These are phyloP conservation scores for Salvia hispanica DNA, from an alignment of 257 asterid genomes.

Conservation along the genomic window DNA sequence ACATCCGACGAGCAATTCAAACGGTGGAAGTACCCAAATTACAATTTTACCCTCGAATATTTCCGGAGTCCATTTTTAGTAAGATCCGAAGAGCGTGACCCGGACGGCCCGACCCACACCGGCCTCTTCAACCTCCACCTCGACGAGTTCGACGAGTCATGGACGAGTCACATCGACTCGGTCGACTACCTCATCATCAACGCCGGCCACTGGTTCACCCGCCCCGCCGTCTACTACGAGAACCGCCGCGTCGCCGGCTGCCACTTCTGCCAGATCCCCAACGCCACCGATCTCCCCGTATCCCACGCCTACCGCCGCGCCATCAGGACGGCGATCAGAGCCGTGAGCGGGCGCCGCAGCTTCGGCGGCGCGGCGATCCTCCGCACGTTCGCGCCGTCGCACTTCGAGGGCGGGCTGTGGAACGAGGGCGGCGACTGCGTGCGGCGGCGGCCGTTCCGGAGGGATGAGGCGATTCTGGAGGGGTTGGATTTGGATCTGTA, in stretches of 20 bases:
- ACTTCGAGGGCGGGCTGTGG: constrained; percentile 67
- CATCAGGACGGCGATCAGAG: constrained; percentile 43
- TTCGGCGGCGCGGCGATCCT: constrained; percentile 40
- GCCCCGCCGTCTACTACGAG: constrained; percentile 52
- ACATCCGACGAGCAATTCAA: constrained; percentile 45
- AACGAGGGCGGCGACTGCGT: constrained; percentile 58
- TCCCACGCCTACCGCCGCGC: constrained; percentile 53
- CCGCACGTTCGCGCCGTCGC: constrained; percentile 68
- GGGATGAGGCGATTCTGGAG: constrained; percentile 48
- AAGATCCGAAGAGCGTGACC: constrained; percentile 43
- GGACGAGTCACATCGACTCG: constrained; percentile 55
- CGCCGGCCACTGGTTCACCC: constrained; percentile 75
- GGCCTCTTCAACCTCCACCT: constrained; percentile 59
- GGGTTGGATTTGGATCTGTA: constrained; percentile 48
- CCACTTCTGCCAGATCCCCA: constrained; percentile 48
- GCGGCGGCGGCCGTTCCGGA: constrained; percentile 50
- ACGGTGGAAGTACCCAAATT: constrained; percentile 45
- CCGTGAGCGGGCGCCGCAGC: constrained; percentile 27
- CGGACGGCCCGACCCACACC: constrained; percentile 58
- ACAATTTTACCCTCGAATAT: constrained; percentile 59
- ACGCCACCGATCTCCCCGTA: constrained; percentile 38
- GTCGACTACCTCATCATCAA: constrained; percentile 59
- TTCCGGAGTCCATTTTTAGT: constrained; percentile 59
- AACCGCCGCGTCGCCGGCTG: constrained; percentile 55
- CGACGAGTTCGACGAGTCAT: constrained; percentile 53